Evolutionary conservation across 2,329 filamentous ascomycete genomes (phyloP).

Genomic region (Epichloe typhina): DNA sequence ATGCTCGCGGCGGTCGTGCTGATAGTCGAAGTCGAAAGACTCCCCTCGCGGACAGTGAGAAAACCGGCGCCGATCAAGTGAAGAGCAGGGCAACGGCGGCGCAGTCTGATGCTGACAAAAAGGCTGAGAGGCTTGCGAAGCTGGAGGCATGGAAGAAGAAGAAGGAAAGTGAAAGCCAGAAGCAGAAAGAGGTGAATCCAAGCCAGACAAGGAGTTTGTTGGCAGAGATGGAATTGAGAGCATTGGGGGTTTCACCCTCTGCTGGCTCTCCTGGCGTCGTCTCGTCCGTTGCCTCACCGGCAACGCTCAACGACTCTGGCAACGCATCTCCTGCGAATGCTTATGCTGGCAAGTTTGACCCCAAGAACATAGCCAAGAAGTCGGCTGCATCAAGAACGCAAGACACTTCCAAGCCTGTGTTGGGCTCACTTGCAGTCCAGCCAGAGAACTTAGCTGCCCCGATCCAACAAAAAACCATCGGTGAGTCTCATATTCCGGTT

Average conservation of each 20-base stretch:
- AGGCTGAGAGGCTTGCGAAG: conserved; percentile 68
- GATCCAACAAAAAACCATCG: conserved; percentile 21
- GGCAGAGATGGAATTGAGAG: conserved; percentile 62
- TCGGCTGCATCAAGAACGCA: conserved; percentile 47
- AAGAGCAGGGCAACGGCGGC: conserved; percentile 33
- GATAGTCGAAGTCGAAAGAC: conserved; percentile 44
- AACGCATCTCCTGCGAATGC: conserved; percentile 39
- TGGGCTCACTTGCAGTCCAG: conserved; percentile 34
- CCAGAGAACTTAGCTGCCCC: conserved; percentile 20
- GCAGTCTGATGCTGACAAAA: conserved; percentile 57
- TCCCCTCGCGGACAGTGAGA: conserved; percentile 34
- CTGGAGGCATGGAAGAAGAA: conserved; percentile 89
- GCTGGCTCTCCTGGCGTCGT: conserved; percentile 37
- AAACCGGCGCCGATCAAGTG: conserved; percentile 45
- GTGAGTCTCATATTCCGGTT: conserved; percentile 17
- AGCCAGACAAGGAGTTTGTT: conserved; percentile 54
- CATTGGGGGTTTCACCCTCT: conserved; percentile 31
- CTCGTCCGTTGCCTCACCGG: conserved; percentile 37
- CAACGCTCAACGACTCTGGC: conserved; percentile 27
- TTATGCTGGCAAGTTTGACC: conserved; percentile 72
- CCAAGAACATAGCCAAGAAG: conserved; percentile 76
- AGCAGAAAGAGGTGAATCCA: conserved; percentile 54
- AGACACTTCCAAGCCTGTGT: conserved; percentile 32
- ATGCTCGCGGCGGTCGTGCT: conserved; percentile 51
- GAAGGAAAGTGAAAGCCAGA: conserved; percentile 61